These are phyloP conservation scores for Tieghemiomyces parasiticus DNA, from an alignment of 192 early-diverging fungal species.

Conservation along the genomic window DNA sequence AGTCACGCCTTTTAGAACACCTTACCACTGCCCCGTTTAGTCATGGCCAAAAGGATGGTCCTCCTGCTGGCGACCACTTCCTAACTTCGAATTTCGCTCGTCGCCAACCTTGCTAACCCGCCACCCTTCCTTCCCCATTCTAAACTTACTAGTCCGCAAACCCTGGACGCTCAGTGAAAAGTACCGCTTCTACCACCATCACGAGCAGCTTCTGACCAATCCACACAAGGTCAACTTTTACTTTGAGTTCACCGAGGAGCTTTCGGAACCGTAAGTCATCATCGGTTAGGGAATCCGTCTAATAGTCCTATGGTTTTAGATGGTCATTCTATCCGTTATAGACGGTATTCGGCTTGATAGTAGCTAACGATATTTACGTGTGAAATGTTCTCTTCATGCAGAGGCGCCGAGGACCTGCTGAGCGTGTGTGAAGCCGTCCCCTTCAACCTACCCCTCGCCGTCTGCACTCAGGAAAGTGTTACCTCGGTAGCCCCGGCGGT, in stretches of 20 bases:
- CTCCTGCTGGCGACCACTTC: no score
- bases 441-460: not conserved
- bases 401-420: not conserved
- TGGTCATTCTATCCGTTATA: no score
- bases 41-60: no score
- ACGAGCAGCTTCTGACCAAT: not conserved
- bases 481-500: not conserved
- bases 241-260: slow-evolving; percentile 5
- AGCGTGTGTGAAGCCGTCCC: not conserved
- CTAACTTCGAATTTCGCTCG: no score
- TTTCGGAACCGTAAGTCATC: not conserved
- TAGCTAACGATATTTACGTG: not conserved
- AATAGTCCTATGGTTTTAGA: not conserved
- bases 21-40: no score
- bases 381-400: not conserved
- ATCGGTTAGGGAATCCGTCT: not conserved
- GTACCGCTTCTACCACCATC: slow-evolving; percentile 11
- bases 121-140: not conserved
- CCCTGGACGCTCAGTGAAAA: slow-evolving; percentile 5
- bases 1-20: no score
- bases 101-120: no score
- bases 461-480: not conserved
- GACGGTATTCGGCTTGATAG: not conserved
- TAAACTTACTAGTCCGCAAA: not conserved
- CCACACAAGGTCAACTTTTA: slow-evolving; percentile 9